Conservation (phyloP, 371 early-diverging fungal species). For the Coemansia sp. region DNA sequence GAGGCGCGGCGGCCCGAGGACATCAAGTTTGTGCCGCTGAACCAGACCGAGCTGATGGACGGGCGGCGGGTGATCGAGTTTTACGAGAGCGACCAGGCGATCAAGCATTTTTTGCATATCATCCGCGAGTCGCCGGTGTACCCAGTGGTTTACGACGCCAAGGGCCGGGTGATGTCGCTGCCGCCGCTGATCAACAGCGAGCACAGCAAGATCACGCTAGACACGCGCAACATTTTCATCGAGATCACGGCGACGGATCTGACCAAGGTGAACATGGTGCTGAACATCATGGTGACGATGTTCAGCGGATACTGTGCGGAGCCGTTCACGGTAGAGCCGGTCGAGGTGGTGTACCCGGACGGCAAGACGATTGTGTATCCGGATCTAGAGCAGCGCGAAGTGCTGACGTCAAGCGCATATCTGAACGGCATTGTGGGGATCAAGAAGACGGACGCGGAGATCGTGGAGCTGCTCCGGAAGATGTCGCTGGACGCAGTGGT, state of each 20-base stretch:
- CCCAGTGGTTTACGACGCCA: constrained; percentile 90
- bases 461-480: constrained; percentile 74
- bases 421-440: constrained; percentile 87
- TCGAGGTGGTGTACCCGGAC: constrained; percentile 87
- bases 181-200: constrained; percentile 99
- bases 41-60: constrained; percentile 85
- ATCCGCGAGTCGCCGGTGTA: constrained; percentile 90
- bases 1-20: constrained; percentile 87
- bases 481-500: constrained; percentile 80
- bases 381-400: constrained; percentile 67
- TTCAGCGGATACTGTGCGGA: constrained; percentile 91
- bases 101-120: constrained; percentile 91
- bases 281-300: constrained; percentile 93
- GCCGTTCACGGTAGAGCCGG: constrained; percentile 90
- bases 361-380: constrained; percentile 71
- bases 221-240: constrained; percentile 98
- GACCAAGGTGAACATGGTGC: constrained; percentile 90
- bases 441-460: constrained; percentile 69
- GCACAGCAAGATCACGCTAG: constrained; percentile 93
- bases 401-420: constrained; percentile 77
- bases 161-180: constrained; percentile 86
- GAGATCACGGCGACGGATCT: constrained; percentile 98
- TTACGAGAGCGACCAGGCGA: constrained; percentile 83
- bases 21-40: constrained; percentile 94
- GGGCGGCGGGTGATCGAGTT: constrained; percentile 87